Evolutionary conservation across 805 yeast species (phyloP), one percentile per base, ranked within the genome.

Genomic region (Zygotorulaspora florentina): DNA sequence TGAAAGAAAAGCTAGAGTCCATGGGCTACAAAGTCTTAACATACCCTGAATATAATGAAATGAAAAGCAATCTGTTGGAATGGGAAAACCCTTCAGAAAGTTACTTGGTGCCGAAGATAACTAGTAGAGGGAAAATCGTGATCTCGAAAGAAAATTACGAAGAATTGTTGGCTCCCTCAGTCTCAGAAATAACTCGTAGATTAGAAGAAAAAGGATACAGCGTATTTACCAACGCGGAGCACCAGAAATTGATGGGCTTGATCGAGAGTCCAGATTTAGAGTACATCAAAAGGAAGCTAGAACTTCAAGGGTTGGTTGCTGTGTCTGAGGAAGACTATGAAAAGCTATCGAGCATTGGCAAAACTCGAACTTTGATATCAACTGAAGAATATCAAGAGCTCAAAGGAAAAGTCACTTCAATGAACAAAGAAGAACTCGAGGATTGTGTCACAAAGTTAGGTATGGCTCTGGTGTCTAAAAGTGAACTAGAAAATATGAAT

Each of bases 401-500:
- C 8, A n/a, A 10, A n/a, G 8, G 13, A 31, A 31, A n/a, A n/a
- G 25, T 23, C 20, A 31, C 35, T 31, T 27, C 43, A 23, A 56
- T 13, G 26, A 43, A 36, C 27, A 31, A 31, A 2, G 48, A 47
- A 2, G 67, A 46, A 9, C 52, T 48, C 34, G 43, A 48, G 2
- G 38, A 41, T 13, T 29, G 53, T 26, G 25, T 13, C 3, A 17
- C 29, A 6, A 40, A 20, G 10, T 27, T 35, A 8, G 47, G 40
- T 1, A 37, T 43, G 11, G 27, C 30, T 2, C 39, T 48, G 12
- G 17, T 48, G 6, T 16, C 46, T n/a, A 27, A 26, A 1, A 48
- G 45, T 3, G 66, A 65, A 18, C 54, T 59, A 26, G 53, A 59
- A 29, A 42, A 45, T 1, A 40, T 66, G 33, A 50, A 57, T 25